These are phyloP conservation scores for Aspergillus cristatus DNA, from an alignment of 495 filamentous ascomycete species.

Conservation along the genomic window DNA sequence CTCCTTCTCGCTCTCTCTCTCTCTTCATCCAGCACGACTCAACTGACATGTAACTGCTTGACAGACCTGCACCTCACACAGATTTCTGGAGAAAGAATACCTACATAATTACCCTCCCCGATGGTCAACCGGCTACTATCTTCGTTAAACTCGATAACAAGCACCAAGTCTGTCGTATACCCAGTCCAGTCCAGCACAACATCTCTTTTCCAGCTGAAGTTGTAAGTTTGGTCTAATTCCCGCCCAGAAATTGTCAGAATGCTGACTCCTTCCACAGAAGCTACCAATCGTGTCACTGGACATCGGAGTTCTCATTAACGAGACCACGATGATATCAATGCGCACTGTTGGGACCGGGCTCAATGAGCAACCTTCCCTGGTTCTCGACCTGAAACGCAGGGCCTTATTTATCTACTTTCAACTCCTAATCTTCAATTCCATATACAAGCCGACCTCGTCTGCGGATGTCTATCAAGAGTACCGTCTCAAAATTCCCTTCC, in stretches of 20 bases:
- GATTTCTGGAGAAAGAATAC: conserved; percentile 28
- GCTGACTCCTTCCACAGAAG: conserved; percentile 12
- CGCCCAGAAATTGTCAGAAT: background rate
- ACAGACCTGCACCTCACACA: conserved; percentile 30
- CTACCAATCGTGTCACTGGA: conserved; percentile 19
- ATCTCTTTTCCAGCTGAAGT: conserved; percentile 20
- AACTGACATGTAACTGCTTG: conserved; percentile 2
- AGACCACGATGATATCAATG: conserved; percentile 21
- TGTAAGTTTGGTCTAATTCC: conserved; percentile 16
- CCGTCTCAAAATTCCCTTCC: conserved; percentile 55
- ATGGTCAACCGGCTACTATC: conserved; percentile 8
- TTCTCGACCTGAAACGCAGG: conserved; percentile 19
- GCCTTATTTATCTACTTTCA: conserved; percentile 23
- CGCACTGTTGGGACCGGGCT: conserved; percentile 12
- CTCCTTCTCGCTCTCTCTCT: background rate
- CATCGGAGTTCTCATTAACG: conserved; percentile 22
- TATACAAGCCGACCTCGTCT: conserved; percentile 3
- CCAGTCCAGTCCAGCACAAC: conserved; percentile 19
- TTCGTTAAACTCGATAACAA: conserved; percentile 13
- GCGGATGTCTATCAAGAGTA: conserved; percentile 22
- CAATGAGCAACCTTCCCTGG: conserved; percentile 6
- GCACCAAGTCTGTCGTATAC: conserved; percentile 7
- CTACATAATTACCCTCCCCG: conserved; percentile 18
- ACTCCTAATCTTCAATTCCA: conserved; percentile 6
- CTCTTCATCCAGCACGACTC: background rate